phyloP scores from a whole-genome alignment of 768 basidiomycete genomes.

The Steccherinum ochraceum region DNA sequence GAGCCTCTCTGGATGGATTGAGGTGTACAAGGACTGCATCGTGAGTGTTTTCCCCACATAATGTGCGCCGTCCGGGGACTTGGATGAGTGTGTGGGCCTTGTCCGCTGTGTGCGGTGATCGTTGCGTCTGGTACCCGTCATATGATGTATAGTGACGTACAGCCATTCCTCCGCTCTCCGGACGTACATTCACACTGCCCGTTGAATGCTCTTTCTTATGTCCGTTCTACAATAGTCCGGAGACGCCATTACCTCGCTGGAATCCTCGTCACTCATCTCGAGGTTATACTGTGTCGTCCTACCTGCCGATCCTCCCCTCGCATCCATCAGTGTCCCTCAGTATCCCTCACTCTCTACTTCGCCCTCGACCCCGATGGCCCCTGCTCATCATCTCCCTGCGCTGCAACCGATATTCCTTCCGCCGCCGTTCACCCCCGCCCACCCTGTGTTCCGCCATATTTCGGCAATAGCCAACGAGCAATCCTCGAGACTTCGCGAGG shows the following conservation, averaged over 20 bases:
- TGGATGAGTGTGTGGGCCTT: no score
- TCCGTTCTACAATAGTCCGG: constrained; percentile 14
- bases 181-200: background rate
- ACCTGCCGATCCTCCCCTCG: constrained; percentile 11
- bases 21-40: constrained; percentile 57
- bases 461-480: constrained; percentile 47
- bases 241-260: constrained; percentile 17
- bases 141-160: constrained; percentile 20
- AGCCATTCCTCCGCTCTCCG: constrained; percentile 15
- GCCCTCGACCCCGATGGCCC: constrained; percentile 3
- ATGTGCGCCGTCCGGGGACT: background rate
- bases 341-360: constrained; percentile 6
- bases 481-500: constrained; percentile 47
- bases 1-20: constrained; percentile 67
- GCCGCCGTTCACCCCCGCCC: constrained; percentile 70
- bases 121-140: background rate
- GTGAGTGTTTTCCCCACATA: constrained; percentile 39
- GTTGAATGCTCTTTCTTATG: background rate
- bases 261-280: constrained; percentile 30
- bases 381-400: constrained; percentile 36
- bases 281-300: constrained; percentile 22
- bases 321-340: constrained; percentile 1
- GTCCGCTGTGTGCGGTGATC: background rate
- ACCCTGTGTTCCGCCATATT: constrained; percentile 64
- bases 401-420: constrained; percentile 64